Conservation (phyloP, 345 rosid genomes). For the Arabidopsis thaliana region DNA sequence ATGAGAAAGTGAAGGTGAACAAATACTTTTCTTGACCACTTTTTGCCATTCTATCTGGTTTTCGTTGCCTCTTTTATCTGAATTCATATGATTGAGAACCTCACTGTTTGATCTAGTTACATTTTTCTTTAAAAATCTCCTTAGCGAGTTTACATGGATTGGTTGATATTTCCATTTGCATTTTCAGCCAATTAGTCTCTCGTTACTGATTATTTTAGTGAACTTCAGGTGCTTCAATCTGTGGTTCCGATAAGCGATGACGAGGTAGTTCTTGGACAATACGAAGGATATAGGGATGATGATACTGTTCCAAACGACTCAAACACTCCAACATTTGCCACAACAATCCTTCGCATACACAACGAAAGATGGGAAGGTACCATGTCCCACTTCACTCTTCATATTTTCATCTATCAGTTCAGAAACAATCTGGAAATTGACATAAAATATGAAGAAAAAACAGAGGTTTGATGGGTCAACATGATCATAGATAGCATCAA, state of each 20-base stretch:
- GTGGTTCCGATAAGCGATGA: slow-evolving; percentile 89
- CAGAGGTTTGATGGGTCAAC: slow-evolving; percentile 15
- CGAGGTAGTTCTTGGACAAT: slow-evolving; percentile 96
- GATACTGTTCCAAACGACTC: slow-evolving; percentile 93
- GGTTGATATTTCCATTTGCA: slow-evolving; percentile 22
- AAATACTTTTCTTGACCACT: slow-evolving; percentile 10
- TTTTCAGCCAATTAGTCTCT: slow-evolving; percentile 13
- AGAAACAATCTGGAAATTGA: neutral
- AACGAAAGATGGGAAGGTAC: slow-evolving; percentile 99
- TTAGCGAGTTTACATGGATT: neutral
- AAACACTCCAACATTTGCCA: slow-evolving; percentile 95
- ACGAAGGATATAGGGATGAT: slow-evolving; percentile 88
- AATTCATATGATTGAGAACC: neutral
- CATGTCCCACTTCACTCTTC: neutral
- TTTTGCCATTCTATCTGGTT: slow-evolving; percentile 14
- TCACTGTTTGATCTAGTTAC: neutral
- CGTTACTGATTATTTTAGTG: slow-evolving; percentile 32
- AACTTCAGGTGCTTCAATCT: slow-evolving; percentile 85
- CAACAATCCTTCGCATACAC: slow-evolving; percentile 77
- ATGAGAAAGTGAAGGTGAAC: slow-evolving; percentile 98
- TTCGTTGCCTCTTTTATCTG: neutral
- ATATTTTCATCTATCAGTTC: slow-evolving; percentile 45
- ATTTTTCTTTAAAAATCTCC: neutral
- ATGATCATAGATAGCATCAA: neutral
- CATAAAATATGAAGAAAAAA: neutral